phyloP scores from a whole-genome alignment of 345 rosid genomes.

The Raphanus raphanistrum region DNA sequence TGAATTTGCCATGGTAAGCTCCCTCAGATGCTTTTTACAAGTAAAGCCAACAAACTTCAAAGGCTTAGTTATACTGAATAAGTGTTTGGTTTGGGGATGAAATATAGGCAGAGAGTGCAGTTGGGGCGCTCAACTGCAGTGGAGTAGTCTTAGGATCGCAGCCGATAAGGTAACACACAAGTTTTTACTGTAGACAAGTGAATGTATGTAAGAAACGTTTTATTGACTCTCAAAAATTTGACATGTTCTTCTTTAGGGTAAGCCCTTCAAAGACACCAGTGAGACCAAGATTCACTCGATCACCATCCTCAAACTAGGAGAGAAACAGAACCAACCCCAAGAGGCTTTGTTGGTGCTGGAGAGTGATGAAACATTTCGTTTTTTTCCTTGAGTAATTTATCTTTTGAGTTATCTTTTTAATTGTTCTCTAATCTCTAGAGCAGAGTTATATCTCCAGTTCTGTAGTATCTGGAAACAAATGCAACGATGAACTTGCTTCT shows the following conservation, averaged over 20 bases:
- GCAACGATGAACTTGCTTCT: conserved; percentile 25
- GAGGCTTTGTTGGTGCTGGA: conserved; percentile 9
- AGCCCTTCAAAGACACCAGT: conserved; percentile 88
- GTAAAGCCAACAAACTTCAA: background rate
- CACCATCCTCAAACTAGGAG: conserved; percentile 27
- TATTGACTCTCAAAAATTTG: background rate
- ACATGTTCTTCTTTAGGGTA: conserved; percentile 48
- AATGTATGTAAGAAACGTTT: background rate
- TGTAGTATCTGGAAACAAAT: conserved; percentile 17
- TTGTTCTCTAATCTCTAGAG: conserved; percentile 5
- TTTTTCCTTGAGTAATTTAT: background rate
- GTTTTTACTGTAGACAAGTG: background rate
- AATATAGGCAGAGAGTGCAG: conserved; percentile 88
- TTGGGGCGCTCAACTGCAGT: conserved; percentile 68
- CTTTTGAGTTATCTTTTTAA: background rate
- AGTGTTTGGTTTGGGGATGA: conserved; percentile 16
- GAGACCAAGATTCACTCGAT: conserved; percentile 55
- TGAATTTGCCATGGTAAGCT: conserved; percentile 76
- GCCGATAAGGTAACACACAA: conserved; percentile 57
- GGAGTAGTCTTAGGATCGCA: conserved; percentile 73
- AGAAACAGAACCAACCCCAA: background rate
- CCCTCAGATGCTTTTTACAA: background rate
- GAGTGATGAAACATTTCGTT: conserved; percentile 19
- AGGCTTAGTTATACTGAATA: conserved; percentile 3
- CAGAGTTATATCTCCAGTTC: conserved; percentile 16